Base-by-base conservation (phyloP, 495 filamentous ascomycete genomes). In the Penicillium pulvis region DNA sequence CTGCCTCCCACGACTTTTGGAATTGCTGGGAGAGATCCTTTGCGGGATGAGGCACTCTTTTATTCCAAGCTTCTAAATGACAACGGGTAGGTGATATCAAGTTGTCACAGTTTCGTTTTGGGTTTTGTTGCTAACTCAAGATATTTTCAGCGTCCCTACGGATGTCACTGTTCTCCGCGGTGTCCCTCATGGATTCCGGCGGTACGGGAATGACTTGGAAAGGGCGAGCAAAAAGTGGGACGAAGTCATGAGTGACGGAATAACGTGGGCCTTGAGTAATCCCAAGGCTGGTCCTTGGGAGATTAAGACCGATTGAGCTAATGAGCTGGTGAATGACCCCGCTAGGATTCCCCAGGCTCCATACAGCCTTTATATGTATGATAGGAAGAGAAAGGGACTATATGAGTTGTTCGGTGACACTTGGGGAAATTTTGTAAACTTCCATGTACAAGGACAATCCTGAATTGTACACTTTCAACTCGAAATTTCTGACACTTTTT, bases 1-100 rank as follows among this genome's bases (percentile, higher is more conserved):
- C 60, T 79, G 53, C 79, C 79, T 23, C 71, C 71, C 4, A 71
- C 79, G 10, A 71, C 68, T 11, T 74, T 84, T 61, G 69, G 79
- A 10, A 64, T 82, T 53, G 67, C 75, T 0, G 81, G 80, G 0
- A 64, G 68, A 65, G 79, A 82, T 64, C 72, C 74, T 6, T 64
- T 82, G 26, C 66, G 80, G 8, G 78, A 81, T 58, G 76, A 82
- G 65, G 78, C 65, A 7, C 45, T 83, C 19, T 66, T 73, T 47
- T 81, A 69, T 61, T 76, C 71, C 19, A 69, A 74, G 66, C 63
- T 77, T 54, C 61, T 83, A 12, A 71, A 65, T 52, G 75, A 73
- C 57, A 73, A 72, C 62, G 75, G 77, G 80, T 82, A 66, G 68
- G 79, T 31, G 3, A 14, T 36, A 3, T 23, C n/a, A 5, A 42